Base-by-base conservation (phyloP, 1,284 basidiomycete genomes). In the Trametes versicolor region DNA sequence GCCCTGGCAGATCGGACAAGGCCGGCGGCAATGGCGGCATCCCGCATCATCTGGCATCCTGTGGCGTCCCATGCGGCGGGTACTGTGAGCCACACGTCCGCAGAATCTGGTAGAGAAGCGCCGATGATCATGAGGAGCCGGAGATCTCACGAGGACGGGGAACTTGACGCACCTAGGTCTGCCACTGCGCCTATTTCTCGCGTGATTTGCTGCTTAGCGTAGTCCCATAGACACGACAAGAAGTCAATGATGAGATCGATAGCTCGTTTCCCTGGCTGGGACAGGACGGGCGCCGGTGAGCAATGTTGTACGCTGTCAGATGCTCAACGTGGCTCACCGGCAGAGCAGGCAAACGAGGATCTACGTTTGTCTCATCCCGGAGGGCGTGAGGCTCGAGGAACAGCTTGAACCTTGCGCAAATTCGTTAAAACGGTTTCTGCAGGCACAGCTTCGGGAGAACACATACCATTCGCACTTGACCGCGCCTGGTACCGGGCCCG, bases 61-160 rank as follows among this genome's bases (percentile, higher is more conserved):
- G 83, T 87, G 0, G 89, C 91, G 74, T 94, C 92, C 93, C 93
- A 95, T 39, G 92, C 91, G 15, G 93, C 93, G 58, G 93, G 93
- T 9, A 94, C 93, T 10, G 92, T 93, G 55, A 94, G 78, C 83
- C 90, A 90, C 6, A 94, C 89, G 70, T 93, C 89, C 52, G 91
- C 92, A 43, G 88, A 82, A 75, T 92, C 92, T 94, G 54, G 50
- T 36, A 36, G 63, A 43, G 62, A 17, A 67, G 47, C 52, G 52
- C 47, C 34, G 59, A 49, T 60, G 50, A 51, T 34, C n/a, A 39
- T 70, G 45, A 55, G 53, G 17, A 27, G 34, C 45, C 58, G 49
- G 25, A 23, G 21, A 37, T 47, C 34, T 41, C 36, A 48, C 47
- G 25, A 37, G 47, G n/a, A 49, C 8, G 49, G 2, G 13, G 25